Percentiles rank a stretch among this genome's conserved stretches.
Evolutionary conservation across 2,329 filamentous ascomycete species (phyloP).

Genomic region (Fusarium liriodendri): DNA sequence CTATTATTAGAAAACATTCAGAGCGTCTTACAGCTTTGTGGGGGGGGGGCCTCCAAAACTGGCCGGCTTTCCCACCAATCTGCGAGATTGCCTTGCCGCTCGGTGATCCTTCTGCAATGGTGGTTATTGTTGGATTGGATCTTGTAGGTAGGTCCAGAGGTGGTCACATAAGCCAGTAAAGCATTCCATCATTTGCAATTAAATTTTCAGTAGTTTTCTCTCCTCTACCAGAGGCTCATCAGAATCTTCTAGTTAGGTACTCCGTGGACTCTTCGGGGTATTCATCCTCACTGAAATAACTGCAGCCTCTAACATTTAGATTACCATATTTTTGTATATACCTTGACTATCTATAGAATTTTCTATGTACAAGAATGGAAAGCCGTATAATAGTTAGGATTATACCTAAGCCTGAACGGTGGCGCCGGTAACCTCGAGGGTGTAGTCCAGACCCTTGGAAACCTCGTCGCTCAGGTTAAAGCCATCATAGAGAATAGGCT

Average conservation of each 20-base stretch:
- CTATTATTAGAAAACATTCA: too few relatives aligned
- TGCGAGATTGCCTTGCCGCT: too few relatives aligned
- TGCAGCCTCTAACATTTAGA: background rate
- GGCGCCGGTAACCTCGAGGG: slow-evolving; percentile 48
- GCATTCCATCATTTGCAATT: background rate
- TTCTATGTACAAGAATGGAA: slow-evolving; percentile 17
- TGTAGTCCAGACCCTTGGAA: slow-evolving; percentile 53
- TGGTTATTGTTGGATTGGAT: too few relatives aligned
- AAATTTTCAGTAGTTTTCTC: too few relatives aligned
- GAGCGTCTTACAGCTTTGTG: too few relatives aligned
- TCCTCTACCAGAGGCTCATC: background rate
- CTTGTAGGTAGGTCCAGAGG: too few relatives aligned
- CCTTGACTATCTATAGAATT: background rate
- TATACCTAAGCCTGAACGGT: slow-evolving; percentile 22
- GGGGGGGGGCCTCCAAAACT: too few relatives aligned
- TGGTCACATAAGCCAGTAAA: background rate
- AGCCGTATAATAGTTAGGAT: background rate
- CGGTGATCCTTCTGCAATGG: too few relatives aligned
- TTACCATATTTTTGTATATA: background rate
- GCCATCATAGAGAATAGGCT: slow-evolving; percentile 57
- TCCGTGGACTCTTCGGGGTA: background rate
- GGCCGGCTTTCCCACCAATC: too few relatives aligned
- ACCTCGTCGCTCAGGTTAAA: slow-evolving; percentile 52
- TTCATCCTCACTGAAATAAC: background rate
- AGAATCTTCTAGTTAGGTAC: background rate